Conservation (phyloP, 331 rosid species). For the Malus hybrid region DNA sequence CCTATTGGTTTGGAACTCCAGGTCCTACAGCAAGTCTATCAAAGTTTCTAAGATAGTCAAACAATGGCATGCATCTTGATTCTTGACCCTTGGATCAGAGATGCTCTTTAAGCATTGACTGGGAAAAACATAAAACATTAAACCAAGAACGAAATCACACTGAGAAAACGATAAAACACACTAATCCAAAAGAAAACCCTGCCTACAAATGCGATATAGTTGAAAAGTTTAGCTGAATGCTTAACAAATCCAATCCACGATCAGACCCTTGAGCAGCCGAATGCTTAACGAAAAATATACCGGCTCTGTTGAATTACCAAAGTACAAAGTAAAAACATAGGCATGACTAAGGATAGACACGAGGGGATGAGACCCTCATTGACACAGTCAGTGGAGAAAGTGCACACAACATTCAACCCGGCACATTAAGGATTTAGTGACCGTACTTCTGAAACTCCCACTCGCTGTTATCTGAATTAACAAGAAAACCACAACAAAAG, state of each 20-base stretch:
- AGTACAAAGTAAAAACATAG: not conserved
- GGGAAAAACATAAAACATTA: no score
- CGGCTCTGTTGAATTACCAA: not conserved
- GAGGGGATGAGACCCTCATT: not conserved
- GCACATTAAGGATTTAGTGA: conserved; percentile 21
- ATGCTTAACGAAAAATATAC: not conserved
- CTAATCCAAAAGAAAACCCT: not conserved
- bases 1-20: no score
- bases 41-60: no score
- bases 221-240: not conserved
- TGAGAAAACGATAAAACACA: not conserved
- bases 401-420: not conserved
- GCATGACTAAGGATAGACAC: not conserved
- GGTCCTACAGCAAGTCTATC: no score
- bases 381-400: not conserved
- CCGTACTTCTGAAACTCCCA: conserved; percentile 60
- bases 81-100: no score
- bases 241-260: not conserved
- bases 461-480: conserved; percentile 37
- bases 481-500: not conserved
- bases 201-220: not conserved
- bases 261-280: not conserved
- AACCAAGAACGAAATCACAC: no score
- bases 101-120: no score
- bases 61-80: no score